These are phyloP conservation scores for Ilyonectria destructans DNA, from an alignment of 2,329 filamentous ascomycete genomes.

Conservation along the genomic window DNA sequence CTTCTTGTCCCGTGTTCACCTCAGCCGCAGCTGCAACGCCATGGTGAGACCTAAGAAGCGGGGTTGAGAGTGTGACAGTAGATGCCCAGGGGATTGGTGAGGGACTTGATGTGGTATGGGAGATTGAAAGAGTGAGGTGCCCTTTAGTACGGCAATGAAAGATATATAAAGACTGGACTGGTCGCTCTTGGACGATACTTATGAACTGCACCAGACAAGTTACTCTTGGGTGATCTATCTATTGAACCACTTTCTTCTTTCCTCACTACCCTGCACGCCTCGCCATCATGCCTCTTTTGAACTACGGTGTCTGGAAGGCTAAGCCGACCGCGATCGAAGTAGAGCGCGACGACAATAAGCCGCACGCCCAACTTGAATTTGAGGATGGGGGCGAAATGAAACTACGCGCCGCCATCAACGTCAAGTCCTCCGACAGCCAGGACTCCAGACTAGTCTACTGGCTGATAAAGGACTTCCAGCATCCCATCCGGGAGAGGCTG, in stretches of 20 bases:
- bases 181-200: neutral
- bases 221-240: neutral
- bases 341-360: slow-evolving; percentile 11
- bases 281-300: slow-evolving; percentile 24
- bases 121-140: neutral
- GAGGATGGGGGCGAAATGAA: slow-evolving; percentile 9
- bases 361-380: slow-evolving; percentile 19
- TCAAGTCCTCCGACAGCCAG: slow-evolving; percentile 20
- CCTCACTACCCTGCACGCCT: neutral
- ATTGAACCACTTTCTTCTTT: neutral
- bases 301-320: slow-evolving; percentile 35
- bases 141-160: too few relatives aligned
- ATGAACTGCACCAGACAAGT: neutral
- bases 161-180: neutral
- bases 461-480: slow-evolving; percentile 3
- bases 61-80: neutral
- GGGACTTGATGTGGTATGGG: neutral
- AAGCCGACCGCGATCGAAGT: slow-evolving; percentile 13
- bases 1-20: slow-evolving; percentile 7
- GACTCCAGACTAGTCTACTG: slow-evolving; percentile 30
- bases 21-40: slow-evolving; percentile 8
- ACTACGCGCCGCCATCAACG: slow-evolving; percentile 27
- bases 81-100: neutral
- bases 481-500: slow-evolving; percentile 15
- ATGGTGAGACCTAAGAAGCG: neutral